phyloP scores from a whole-genome alignment of 805 yeast genomes.

The Starmerella cellae region DNA sequence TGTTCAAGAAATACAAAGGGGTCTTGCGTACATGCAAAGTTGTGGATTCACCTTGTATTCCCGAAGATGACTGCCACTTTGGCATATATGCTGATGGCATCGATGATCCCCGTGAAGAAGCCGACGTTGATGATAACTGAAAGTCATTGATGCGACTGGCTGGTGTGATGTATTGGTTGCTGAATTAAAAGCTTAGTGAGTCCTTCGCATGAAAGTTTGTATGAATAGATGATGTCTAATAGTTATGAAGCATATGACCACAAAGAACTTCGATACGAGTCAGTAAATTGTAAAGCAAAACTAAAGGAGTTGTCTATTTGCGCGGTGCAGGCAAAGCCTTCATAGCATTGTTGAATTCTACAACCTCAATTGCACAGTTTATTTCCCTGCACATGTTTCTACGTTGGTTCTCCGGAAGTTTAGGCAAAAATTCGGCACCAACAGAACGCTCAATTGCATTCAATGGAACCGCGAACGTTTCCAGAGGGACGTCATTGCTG shows the following conservation, averaged over 20 bases:
- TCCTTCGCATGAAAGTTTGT: too few species aligned
- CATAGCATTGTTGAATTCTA: conserved; percentile 43
- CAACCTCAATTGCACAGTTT: conserved; percentile 56
- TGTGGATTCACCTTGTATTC: conserved; percentile 91
- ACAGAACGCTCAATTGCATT: conserved; percentile 79
- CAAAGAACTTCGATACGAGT: too few species aligned
- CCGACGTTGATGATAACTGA: conserved; percentile 24
- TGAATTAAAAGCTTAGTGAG: too few species aligned
- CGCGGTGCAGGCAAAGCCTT: conserved; percentile 11
- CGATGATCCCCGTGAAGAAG: conserved; percentile 86
- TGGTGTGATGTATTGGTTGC: too few species aligned
- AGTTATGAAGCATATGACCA: too few species aligned
- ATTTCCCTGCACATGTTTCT: conserved; percentile 68
- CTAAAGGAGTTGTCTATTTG: too few species aligned
- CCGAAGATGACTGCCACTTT: conserved; percentile 88
- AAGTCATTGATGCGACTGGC: too few species aligned
- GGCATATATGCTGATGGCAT: conserved; percentile 95
- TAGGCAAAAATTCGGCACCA: conserved; percentile 68
- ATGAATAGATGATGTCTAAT: too few species aligned
- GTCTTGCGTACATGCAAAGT: conserved; percentile 89
- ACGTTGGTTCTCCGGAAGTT: conserved; percentile 44
- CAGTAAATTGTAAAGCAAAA: too few species aligned
- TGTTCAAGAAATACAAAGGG: conserved; percentile 79
- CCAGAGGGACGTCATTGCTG: conserved; percentile 55
- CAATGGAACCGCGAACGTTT: conserved; percentile 70